phyloP scores from a whole-genome alignment of 805 yeast genomes.

The Suhomyces faveliae region DNA sequence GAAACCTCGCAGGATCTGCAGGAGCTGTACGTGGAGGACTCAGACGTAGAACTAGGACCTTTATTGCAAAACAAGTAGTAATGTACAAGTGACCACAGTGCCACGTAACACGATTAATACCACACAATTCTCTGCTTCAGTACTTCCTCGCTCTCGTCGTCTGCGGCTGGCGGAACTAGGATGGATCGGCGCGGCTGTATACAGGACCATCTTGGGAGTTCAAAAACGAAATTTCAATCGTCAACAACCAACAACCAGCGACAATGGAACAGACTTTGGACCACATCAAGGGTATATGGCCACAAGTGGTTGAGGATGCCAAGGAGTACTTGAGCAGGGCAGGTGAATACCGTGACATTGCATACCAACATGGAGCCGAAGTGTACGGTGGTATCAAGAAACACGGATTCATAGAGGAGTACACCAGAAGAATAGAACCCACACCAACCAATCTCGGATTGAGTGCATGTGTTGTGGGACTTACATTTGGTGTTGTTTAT shows the following conservation, averaged over 20 bases:
- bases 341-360: not conserved
- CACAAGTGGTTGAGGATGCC: not conserved
- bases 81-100: no score
- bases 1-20: not conserved
- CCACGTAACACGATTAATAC: no score
- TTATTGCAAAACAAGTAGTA: slow-evolving; percentile 10
- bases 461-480: not conserved
- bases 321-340: slow-evolving; percentile 2
- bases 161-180: no score
- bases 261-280: slow-evolving; percentile 4
- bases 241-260: not conserved
- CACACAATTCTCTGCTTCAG: no score
- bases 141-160: no score
- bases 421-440: not conserved
- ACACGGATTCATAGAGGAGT: slow-evolving; percentile 3
- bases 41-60: slow-evolving; percentile 33
- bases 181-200: not conserved
- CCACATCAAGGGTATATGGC: slow-evolving; percentile 1
- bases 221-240: not conserved
- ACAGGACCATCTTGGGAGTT: not conserved
- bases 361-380: not conserved
- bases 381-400: slow-evolving; percentile 1
- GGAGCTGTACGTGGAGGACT: slow-evolving; percentile 29
- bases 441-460: not conserved
- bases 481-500: not conserved